Evolutionary conservation across 495 filamentous ascomycete species (phyloP).

Genomic region (Aspergillus cristatus): DNA sequence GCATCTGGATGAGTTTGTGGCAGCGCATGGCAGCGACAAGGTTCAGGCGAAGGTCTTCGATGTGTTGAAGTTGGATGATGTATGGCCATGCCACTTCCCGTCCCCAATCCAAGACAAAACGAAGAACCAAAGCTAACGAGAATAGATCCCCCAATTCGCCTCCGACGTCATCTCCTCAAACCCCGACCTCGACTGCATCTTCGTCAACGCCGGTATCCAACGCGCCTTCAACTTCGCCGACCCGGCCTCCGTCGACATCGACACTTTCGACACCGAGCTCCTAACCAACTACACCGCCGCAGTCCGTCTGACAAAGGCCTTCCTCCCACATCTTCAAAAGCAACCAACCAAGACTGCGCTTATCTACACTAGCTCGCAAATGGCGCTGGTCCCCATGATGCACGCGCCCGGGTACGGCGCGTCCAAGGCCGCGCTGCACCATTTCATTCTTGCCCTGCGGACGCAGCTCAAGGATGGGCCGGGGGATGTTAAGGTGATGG

Average conservation of each 20-base stretch:
- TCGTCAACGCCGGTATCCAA: slow-evolving; percentile 39
- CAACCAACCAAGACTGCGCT: slow-evolving; percentile 26
- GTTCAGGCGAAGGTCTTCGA: slow-evolving; percentile 48
- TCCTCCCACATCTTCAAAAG: slow-evolving; percentile 54
- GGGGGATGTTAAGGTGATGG: slow-evolving; percentile 48
- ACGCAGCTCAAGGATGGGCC: slow-evolving; percentile 43
- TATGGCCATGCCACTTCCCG: slow-evolving; percentile 17
- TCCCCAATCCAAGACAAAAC: neutral
- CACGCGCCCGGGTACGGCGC: slow-evolving; percentile 37
- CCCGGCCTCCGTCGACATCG: slow-evolving; percentile 49
- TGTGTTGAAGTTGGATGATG: slow-evolving; percentile 50
- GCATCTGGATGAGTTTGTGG: slow-evolving; percentile 51
- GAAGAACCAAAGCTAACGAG: neutral
- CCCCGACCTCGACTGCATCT: slow-evolving; percentile 40
- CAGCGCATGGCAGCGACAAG: slow-evolving; percentile 49
- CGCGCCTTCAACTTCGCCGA: slow-evolving; percentile 51
- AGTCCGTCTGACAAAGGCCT: slow-evolving; percentile 49
- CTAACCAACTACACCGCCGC: slow-evolving; percentile 60
- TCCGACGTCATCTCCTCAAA: slow-evolving; percentile 41
- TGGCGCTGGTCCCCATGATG: slow-evolving; percentile 36
- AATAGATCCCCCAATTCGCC: slow-evolving; percentile 19
- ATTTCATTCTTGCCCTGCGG: slow-evolving; percentile 48
- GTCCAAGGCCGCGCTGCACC: slow-evolving; percentile 40
- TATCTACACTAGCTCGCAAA: slow-evolving; percentile 33
- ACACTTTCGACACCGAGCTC: slow-evolving; percentile 46